These are phyloP conservation scores for Rhodotorula sphaerocarpa DNA, from an alignment of 768 basidiomycete genomes.

Conservation along the genomic window DNA sequence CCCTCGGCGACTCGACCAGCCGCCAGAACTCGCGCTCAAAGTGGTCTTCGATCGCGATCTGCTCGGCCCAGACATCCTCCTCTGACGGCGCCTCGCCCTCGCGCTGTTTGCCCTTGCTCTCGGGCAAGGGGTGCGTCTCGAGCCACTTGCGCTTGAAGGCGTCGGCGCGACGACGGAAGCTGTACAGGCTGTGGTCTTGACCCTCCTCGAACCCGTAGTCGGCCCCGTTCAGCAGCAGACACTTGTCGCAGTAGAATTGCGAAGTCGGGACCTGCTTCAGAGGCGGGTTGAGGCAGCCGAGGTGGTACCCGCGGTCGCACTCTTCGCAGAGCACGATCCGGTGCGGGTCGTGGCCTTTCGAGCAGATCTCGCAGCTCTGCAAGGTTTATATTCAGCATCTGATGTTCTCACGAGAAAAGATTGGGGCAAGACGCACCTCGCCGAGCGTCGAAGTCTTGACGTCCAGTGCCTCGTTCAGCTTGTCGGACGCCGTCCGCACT, in stretches of 20 bases:
- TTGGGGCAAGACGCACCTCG: slow-evolving; percentile 12
- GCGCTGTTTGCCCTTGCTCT: slow-evolving; percentile 54
- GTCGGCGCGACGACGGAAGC: slow-evolving; percentile 80
- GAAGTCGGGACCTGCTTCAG: slow-evolving; percentile 75
- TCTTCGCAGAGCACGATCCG: slow-evolving; percentile 88
- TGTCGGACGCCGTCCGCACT: slow-evolving; percentile 37
- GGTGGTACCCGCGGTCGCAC: slow-evolving; percentile 87
- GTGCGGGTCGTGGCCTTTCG: slow-evolving; percentile 70
- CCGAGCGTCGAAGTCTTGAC: slow-evolving; percentile 11
- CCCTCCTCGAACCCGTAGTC: slow-evolving; percentile 99
- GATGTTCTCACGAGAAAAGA: background rate
- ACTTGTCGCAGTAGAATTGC: slow-evolving; percentile 91
- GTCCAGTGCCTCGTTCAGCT: slow-evolving; percentile 37
- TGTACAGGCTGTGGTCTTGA: slow-evolving; percentile 83
- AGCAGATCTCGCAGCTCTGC: slow-evolving; percentile 83
- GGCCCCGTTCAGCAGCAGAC: slow-evolving; percentile 79
- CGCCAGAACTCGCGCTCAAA: slow-evolving; percentile 96
- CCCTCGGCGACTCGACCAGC: slow-evolving; percentile 74
- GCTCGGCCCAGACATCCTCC: slow-evolving; percentile 36
- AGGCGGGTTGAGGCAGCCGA: slow-evolving; percentile 91
- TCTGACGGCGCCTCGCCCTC: slow-evolving; percentile 41
- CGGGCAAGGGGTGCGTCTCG: slow-evolving; percentile 48
- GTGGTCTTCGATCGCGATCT: slow-evolving; percentile 64
- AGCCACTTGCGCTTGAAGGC: slow-evolving; percentile 90
- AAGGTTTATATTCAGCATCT: background rate